A percentile compares a stretch with the other conserved stretches of the same genome.
Evolutionary conservation across 495 filamentous ascomycete genomes (phyloP).

Genomic region (Penicillium nucicola): DNA sequence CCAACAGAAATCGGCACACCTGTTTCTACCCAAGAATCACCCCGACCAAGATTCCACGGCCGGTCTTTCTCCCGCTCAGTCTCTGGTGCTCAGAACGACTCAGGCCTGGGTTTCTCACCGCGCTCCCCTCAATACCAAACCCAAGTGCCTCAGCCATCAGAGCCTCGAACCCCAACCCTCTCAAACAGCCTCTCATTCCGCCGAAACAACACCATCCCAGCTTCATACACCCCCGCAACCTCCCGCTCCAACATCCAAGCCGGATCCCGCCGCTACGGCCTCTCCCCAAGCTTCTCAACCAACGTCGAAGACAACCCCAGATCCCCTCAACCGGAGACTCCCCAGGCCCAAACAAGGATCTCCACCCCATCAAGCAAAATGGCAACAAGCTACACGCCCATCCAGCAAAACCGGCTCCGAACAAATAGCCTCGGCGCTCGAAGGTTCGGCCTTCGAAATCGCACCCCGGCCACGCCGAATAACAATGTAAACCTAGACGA

Average conservation of each 20-base stretch:
- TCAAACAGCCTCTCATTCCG: conserved; percentile 39
- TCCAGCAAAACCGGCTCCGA: conserved; percentile 36
- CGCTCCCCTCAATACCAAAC: conserved; percentile 21
- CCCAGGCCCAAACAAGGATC: conserved; percentile 31
- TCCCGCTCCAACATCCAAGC: conserved; percentile 43
- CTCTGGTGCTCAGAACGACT: conserved; percentile 21
- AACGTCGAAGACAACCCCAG: conserved; percentile 23
- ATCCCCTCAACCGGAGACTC: conserved; percentile 20
- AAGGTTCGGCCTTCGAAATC: conserved; percentile 35
- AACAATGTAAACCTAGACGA: conserved; percentile 33
- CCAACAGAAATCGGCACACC: conserved; percentile 37
- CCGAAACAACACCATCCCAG: conserved; percentile 40
- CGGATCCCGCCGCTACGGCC: conserved; percentile 46
- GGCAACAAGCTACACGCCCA: conserved; percentile 42
- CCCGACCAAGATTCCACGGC: conserved; percentile 38
- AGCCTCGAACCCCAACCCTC: conserved; percentile 39
- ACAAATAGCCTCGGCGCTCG: conserved; percentile 41
- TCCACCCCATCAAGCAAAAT: conserved; percentile 36
- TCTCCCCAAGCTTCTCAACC: conserved; percentile 24
- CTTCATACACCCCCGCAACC: conserved; percentile 37
- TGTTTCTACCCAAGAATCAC: conserved; percentile 20
- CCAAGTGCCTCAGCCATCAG: conserved; percentile 23
- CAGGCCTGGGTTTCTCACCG: conserved; percentile 17
- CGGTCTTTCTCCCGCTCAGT: conserved; percentile 34
- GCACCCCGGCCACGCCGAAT: conserved; percentile 28